These are phyloP conservation scores for Neonectria magnoliae DNA, from an alignment of 2,329 filamentous ascomycete species.

Conservation along the genomic window DNA sequence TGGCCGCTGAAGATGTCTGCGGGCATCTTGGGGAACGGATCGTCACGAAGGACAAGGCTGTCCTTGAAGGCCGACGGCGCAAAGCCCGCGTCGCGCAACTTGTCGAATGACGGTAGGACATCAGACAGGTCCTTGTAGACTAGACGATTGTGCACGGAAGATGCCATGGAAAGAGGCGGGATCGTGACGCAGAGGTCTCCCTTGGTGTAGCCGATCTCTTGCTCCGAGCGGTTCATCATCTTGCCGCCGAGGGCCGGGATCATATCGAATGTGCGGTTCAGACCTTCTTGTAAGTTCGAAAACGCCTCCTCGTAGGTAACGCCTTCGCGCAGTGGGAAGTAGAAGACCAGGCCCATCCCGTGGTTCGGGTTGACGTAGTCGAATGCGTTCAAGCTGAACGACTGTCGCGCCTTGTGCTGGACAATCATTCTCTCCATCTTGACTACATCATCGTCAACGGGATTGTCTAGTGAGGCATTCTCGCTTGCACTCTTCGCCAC, in stretches of 20 bases:
- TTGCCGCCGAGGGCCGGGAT: constrained; percentile 51
- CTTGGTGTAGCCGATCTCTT: constrained; percentile 39
- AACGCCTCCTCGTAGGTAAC: constrained; percentile 45
- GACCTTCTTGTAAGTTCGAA: constrained; percentile 45
- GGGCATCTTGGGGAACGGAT: constrained; percentile 39
- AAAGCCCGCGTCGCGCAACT: constrained; percentile 40
- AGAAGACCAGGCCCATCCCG: constrained; percentile 47
- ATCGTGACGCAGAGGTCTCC: constrained; percentile 38
- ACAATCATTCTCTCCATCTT: constrained; percentile 40
- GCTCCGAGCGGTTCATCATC: constrained; percentile 44
- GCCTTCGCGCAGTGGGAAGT: constrained; percentile 45
- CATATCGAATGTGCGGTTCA: constrained; percentile 47
- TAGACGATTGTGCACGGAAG: constrained; percentile 24
- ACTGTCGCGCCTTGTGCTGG: constrained; percentile 41
- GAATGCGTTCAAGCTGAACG: constrained; percentile 44
- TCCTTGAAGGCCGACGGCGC: constrained; percentile 43
- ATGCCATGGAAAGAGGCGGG: constrained; percentile 21
- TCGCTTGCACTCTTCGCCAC: constrained; percentile 6
- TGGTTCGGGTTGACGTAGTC: constrained; percentile 47
- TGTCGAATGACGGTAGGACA: constrained; percentile 39
- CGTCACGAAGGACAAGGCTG: constrained; percentile 34
- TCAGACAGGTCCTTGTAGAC: constrained; percentile 42
- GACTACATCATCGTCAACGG: constrained; percentile 46
- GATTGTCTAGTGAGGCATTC: background rate
- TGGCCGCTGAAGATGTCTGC: constrained; percentile 44